These are phyloP conservation scores for Omphalotus olearius DNA, from an alignment of 1,284 basidiomycete species.

Conservation along the genomic window DNA sequence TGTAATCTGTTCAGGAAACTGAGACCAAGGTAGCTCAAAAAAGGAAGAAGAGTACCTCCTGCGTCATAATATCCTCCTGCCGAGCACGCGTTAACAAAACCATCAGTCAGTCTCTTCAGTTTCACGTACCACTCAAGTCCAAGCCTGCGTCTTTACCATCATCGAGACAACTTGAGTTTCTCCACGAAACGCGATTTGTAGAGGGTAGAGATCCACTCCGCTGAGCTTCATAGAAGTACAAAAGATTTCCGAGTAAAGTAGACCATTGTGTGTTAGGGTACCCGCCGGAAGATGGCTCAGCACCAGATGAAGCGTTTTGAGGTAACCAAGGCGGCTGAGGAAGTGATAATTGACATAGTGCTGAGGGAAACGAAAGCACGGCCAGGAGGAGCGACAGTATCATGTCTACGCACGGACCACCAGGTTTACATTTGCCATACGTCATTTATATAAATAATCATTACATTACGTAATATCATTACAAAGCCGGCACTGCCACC, in stretches of 20 bases:
- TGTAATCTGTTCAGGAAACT: conserved; percentile 58
- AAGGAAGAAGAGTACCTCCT: conserved; percentile 47
- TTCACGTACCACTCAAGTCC: conserved; percentile 61
- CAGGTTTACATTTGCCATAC: not conserved
- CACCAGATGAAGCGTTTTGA: conserved; percentile 56
- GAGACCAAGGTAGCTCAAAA: not conserved
- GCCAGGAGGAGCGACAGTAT: conserved; percentile 1
- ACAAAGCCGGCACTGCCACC: not conserved
- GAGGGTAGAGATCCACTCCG: conserved; percentile 72
- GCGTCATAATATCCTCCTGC: conserved; percentile 84
- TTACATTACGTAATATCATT: too few species aligned
- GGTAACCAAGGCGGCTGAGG: conserved; percentile 60
- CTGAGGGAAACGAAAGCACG: not conserved
- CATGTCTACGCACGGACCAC: not conserved
- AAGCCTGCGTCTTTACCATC: conserved; percentile 76
- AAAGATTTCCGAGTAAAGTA: conserved; percentile 69
- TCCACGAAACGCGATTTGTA: conserved; percentile 78
- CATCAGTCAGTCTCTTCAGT: not conserved
- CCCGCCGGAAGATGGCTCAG: conserved; percentile 39
- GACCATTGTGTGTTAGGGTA: conserved; percentile 77
- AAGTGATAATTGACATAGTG: conserved; percentile 50
- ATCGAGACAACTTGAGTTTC: conserved; percentile 73
- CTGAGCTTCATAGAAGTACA: conserved; percentile 93
- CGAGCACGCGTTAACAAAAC: not conserved
- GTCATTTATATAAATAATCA: too few species aligned